Conservation (phyloP, 2,329 filamentous ascomycete species). For the Bipolaris zeicola region DNA sequence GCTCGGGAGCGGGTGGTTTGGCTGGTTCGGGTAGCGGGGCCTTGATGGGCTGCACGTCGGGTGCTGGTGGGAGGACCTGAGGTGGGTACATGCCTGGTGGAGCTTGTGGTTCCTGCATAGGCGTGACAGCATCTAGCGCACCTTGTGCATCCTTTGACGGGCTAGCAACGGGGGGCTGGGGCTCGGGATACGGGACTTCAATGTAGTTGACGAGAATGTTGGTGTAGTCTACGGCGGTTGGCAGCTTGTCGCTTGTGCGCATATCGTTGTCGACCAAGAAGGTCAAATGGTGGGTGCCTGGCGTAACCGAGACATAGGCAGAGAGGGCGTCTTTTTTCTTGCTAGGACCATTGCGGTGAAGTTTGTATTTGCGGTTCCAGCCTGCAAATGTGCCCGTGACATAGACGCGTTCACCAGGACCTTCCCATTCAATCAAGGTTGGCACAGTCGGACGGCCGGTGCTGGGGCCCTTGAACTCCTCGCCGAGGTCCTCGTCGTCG, state of each 20-base stretch:
- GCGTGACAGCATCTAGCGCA: slow-evolving; percentile 25
- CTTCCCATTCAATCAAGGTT: slow-evolving; percentile 83
- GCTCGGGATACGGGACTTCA: slow-evolving; percentile 81
- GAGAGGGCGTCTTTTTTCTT: slow-evolving; percentile 66
- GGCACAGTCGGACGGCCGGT: slow-evolving; percentile 76
- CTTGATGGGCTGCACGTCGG: slow-evolving; percentile 34
- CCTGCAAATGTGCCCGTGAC: slow-evolving; percentile 97
- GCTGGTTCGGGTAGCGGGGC: slow-evolving; percentile 33
- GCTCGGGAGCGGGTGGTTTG: slow-evolving; percentile 34
- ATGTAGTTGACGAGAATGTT: slow-evolving; percentile 99
- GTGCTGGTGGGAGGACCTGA: slow-evolving; percentile 53
- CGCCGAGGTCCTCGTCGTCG: slow-evolving; percentile 68
- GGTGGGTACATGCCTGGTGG: slow-evolving; percentile 37
- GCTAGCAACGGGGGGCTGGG: slow-evolving; percentile 46
- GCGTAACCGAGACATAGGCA: slow-evolving; percentile 79
- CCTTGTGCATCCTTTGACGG: slow-evolving; percentile 26
- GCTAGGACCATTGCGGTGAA: slow-evolving; percentile 69
- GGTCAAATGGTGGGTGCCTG: slow-evolving; percentile 94
- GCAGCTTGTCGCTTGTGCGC: slow-evolving; percentile 83
- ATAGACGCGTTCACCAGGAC: slow-evolving; percentile 85
- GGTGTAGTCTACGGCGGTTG: slow-evolving; percentile 95
- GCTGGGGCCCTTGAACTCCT: slow-evolving; percentile 71
- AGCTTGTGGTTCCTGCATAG: slow-evolving; percentile 36
- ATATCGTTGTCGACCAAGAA: slow-evolving; percentile 95
- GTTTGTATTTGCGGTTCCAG: slow-evolving; percentile 91